phyloP scores from a whole-genome alignment of 306 rosid genomes.

The Cucumis melo region DNA sequence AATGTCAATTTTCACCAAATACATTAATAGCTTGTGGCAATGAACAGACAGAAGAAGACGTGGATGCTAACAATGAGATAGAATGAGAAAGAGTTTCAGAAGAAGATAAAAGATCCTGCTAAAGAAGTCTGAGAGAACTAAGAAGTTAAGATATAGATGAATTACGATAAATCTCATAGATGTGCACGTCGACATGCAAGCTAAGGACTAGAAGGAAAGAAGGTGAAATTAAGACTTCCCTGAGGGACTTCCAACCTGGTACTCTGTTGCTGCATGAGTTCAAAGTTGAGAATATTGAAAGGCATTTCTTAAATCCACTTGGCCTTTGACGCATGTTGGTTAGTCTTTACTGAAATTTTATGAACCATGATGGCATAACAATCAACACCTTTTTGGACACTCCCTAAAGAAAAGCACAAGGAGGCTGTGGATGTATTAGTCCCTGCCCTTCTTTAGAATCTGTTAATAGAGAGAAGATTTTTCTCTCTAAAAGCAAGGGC shows the following conservation, averaged over 20 bases:
- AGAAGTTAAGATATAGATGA: not conserved
- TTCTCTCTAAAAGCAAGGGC: not conserved
- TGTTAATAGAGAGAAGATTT: not conserved
- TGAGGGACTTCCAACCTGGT: not conserved
- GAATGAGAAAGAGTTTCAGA: not conserved
- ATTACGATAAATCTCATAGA: not conserved
- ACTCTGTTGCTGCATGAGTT: not conserved
- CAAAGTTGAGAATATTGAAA: not conserved
- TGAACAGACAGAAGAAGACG: not conserved
- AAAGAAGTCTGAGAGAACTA: not conserved
- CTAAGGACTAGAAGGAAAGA: not conserved
- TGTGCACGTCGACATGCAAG: not conserved
- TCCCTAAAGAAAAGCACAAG: not conserved
- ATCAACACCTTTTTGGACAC: not conserved
- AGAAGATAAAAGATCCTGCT: not conserved
- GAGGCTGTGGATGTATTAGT: not conserved
- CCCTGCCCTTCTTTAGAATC: not conserved
- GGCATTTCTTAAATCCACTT: not conserved
- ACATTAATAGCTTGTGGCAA: not conserved
- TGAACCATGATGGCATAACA: not conserved
- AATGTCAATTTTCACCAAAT: not conserved
- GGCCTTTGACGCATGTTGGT: not conserved
- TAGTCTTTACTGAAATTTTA: not conserved
- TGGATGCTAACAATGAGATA: not conserved
- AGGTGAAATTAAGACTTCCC: not conserved